A percentile compares a stretch with the other conserved stretches of the same genome.
Evolutionary conservation across 495 filamentous ascomycete species (phyloP).

Genomic region (Alectoria sarmentosa): DNA sequence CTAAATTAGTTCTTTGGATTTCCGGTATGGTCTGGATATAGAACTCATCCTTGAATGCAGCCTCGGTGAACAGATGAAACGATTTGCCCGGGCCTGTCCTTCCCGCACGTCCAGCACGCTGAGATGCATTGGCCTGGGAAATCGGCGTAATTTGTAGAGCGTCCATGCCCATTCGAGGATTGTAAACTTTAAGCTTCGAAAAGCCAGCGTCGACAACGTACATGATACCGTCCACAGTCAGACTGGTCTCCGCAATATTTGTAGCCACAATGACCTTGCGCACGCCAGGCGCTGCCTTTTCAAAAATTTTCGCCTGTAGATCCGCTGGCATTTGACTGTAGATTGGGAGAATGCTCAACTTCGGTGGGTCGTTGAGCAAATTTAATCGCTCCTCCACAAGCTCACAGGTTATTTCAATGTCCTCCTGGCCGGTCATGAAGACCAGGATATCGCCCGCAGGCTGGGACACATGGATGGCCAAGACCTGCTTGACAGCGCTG

Average conservation of each 20-base stretch:
- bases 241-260: constrained; percentile 95
- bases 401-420: constrained; percentile 96
- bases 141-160: constrained; percentile 97
- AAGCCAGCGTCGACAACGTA: constrained; percentile 96
- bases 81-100: constrained; percentile 94
- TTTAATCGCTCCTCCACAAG: constrained; percentile 83
- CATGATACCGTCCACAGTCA: constrained; percentile 99
- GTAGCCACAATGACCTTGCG: constrained; percentile 98
- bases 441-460: constrained; percentile 89
- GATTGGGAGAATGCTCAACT: constrained; percentile 91
- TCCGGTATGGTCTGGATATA: constrained; percentile 98
- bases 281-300: constrained; percentile 80
- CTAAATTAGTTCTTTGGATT: constrained; percentile 93
- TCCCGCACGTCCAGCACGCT: constrained; percentile 89
- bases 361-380: constrained; percentile 87
- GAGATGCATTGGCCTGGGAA: constrained; percentile 90
- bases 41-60: constrained; percentile 91
- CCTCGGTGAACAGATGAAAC: constrained; percentile 89
- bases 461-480: constrained; percentile 96
- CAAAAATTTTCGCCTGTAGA: constrained; percentile 95
- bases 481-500: constrained; percentile 89
- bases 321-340: constrained; percentile 99
- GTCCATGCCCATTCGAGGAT: constrained; percentile 98
- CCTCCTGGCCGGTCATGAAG: constrained; percentile 99
- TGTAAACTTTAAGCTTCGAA: constrained; percentile 98